Conservation (phyloP, 1,284 basidiomycete genomes). For the Mycosarcoma maydis region DNA sequence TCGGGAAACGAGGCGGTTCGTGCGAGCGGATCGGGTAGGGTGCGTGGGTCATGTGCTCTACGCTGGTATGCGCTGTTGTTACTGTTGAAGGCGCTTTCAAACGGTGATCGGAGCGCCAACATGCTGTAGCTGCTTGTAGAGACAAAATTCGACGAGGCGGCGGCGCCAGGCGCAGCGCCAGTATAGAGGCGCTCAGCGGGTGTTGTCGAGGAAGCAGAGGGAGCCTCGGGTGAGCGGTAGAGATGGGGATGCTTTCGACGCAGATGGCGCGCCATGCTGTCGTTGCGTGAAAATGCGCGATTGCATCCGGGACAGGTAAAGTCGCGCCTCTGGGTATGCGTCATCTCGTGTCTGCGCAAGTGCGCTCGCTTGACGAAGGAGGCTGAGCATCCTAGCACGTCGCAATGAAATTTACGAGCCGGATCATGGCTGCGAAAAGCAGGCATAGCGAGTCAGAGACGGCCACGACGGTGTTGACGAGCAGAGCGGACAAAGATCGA, state of each 20-base stretch:
- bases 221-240: slow-evolving; percentile 13
- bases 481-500: background rate
- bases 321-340: slow-evolving; percentile 38
- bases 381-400: slow-evolving; percentile 35
- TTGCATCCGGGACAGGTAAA: slow-evolving; percentile 37
- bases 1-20: slow-evolving; percentile 1
- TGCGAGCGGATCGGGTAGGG: slow-evolving; percentile 1
- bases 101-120: slow-evolving; percentile 20
- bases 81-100: slow-evolving; percentile 5
- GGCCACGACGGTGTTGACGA: background rate
- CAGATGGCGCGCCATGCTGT: slow-evolving; percentile 42
- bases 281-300: slow-evolving; percentile 40
- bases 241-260: slow-evolving; percentile 44
- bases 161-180: background rate
- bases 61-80: slow-evolving; percentile 1
- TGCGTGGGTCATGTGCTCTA: slow-evolving; percentile 4
- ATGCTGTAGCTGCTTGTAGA: slow-evolving; percentile 10
- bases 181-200: slow-evolving; percentile 14
- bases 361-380: slow-evolving; percentile 46
- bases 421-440: slow-evolving; percentile 31
- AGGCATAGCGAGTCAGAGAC: slow-evolving; percentile 17
- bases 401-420: slow-evolving; percentile 38
- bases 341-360: slow-evolving; percentile 46
- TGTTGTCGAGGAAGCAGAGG: background rate
- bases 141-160: slow-evolving; percentile 6